Base-by-base conservation (phyloP, 805 yeast species). In the Lachancea sp. region DNA sequence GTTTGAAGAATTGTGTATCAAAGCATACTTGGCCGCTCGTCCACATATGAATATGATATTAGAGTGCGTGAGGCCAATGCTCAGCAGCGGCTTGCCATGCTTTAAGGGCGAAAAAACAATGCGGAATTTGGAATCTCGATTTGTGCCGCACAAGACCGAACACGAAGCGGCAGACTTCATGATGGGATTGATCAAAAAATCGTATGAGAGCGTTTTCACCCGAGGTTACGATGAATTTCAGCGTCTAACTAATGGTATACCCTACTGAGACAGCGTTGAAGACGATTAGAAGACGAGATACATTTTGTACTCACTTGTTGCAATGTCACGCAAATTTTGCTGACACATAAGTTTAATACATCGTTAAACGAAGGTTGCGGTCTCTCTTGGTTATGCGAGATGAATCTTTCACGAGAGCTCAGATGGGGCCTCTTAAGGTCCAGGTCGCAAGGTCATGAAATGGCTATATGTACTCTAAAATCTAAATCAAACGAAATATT, bases 141-240 rank as follows among this genome's bases (percentile, higher is more conserved):
- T 92, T 68, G 96, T 75, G 25, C 85, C 95, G 17, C 68, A 74
- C 19, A 88, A 82, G 63, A 65, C 75, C 22, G 97, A 90, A 39
- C 80, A 77, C 41, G 96, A 90, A 35, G 97, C 97, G 6, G 87
- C 95, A 8, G 55, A 68, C 25, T 76, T 71, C 50, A 83, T 92
- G 78, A 74, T 84, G 47, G 73, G 78, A 2, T 72, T 92, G 64
- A 80, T 92, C 47, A 72, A 70, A 48, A 83, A 81, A 66, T 80
- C 94, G 43, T 83, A 78, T 62, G 97, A 90, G 62, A 83, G 95
- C 64, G 67, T 78, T 54, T 87, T 82, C 56, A 92, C 98, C 25
- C 84, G 81, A 57, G 97, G 96, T 16, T 92, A 92, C 63, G 99
- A 92, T 59, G 97, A 89, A 67, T 92, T 92, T 78, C 99, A 92